Conservation (phyloP, 2,329 filamentous ascomycete species). For the Colletotrichum magnum region DNA sequence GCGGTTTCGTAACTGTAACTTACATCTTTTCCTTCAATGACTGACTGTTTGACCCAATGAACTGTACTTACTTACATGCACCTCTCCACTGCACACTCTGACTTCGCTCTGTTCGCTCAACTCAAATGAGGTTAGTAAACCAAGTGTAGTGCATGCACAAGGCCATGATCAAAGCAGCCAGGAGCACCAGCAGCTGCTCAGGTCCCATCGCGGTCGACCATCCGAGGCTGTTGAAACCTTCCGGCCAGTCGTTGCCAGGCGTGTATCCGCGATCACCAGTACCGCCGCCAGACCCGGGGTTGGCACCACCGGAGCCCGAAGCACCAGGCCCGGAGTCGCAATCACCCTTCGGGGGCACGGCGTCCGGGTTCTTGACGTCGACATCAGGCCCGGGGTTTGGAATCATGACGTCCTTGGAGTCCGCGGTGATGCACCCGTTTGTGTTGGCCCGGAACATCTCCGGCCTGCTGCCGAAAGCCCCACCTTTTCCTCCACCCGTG, state of each 20-base stretch:
- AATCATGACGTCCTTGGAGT: slow-evolving; percentile 69
- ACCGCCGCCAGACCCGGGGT: not conserved
- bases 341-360: slow-evolving; percentile 18
- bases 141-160: slow-evolving; percentile 1
- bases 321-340: slow-evolving; percentile 10
- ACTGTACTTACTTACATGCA: too few relatives aligned
- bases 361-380: slow-evolving; percentile 44
- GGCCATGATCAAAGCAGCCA: not conserved
- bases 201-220: not conserved
- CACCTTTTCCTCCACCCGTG: slow-evolving; percentile 36
- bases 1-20: too few relatives aligned
- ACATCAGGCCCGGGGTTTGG: slow-evolving; percentile 72
- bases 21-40: too few relatives aligned
- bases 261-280: not conserved
- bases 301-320: not conserved
- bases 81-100: too few relatives aligned
- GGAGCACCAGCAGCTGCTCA: not conserved
- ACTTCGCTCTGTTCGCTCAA: too few relatives aligned
- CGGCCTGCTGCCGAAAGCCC: slow-evolving; percentile 61
- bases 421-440: slow-evolving; percentile 66
- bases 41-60: too few relatives aligned
- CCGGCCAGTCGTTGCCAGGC: slow-evolving; percentile 16
- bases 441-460: slow-evolving; percentile 78
- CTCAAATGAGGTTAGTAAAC: not conserved
- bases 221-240: not conserved